These are phyloP conservation scores for Cudoniella acicularis DNA, from an alignment of 495 filamentous ascomycete genomes.

Conservation along the genomic window DNA sequence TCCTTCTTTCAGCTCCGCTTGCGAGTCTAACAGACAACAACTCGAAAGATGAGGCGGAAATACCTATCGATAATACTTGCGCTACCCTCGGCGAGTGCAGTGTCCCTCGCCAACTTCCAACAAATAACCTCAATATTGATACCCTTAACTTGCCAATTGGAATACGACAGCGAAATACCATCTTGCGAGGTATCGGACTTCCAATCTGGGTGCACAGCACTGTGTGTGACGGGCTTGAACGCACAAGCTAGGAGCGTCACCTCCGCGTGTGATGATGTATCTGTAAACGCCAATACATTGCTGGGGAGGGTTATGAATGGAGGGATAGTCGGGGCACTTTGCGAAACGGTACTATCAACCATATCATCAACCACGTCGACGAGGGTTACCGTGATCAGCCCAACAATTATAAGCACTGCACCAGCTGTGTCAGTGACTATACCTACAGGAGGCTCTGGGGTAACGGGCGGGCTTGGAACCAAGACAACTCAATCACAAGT, in stretches of 20 bases:
- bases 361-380: slow-evolving; percentile 3
- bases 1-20: slow-evolving; percentile 12
- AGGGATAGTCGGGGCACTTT: slow-evolving; percentile 20
- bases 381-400: not conserved
- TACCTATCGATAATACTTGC: slow-evolving; percentile 8
- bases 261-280: slow-evolving; percentile 9
- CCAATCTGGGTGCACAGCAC: slow-evolving; percentile 18
- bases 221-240: slow-evolving; percentile 10
- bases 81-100: slow-evolving; percentile 16
- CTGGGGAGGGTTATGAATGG: slow-evolving; percentile 19
- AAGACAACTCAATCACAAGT: too few relatives aligned
- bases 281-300: slow-evolving; percentile 14
- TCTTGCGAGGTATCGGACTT: slow-evolving; percentile 21
- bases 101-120: slow-evolving; percentile 26
- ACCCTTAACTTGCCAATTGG: slow-evolving; percentile 16
- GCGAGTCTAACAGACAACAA: slow-evolving; percentile 5
- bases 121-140: slow-evolving; percentile 14
- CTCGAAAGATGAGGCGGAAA: slow-evolving; percentile 15
- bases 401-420: not conserved
- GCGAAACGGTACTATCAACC: slow-evolving; percentile 5
- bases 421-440: slow-evolving; percentile 15
- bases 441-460: slow-evolving; percentile 10
- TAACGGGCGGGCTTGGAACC: slow-evolving; percentile 17
- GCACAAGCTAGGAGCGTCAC: slow-evolving; percentile 10
- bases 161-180: slow-evolving; percentile 22